Evolutionary conservation across 2,329 filamentous ascomycete genomes (phyloP).

Genomic region (Cryoendolithus antarcticus): DNA sequence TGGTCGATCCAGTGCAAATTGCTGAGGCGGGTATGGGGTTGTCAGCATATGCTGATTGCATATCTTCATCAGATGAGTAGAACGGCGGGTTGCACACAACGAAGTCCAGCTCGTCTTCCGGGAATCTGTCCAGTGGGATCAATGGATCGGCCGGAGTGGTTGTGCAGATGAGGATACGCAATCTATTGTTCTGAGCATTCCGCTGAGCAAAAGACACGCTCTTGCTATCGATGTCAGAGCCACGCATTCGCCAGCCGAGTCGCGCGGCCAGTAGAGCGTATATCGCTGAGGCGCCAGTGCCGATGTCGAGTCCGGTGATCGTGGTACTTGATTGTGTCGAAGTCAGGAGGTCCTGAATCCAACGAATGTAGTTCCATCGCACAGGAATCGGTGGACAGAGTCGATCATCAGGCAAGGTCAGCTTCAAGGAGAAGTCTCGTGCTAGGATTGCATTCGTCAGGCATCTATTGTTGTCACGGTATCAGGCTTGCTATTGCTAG

Average conservation of each 20-base stretch:
- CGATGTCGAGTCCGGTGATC: conserved; percentile 49
- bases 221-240: conserved; percentile 59
- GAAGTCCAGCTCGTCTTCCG: conserved; percentile 55
- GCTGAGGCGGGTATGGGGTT: conserved; percentile 51
- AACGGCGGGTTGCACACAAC: conserved; percentile 94
- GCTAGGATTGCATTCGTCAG: conserved; percentile 69
- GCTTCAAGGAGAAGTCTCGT: conserved; percentile 57
- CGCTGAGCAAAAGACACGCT: conserved; percentile 52
- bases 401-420: conserved; percentile 63
- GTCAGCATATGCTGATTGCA: conserved; percentile 47
- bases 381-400: conserved; percentile 68
- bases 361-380: conserved; percentile 74
- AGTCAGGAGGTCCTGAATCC: conserved; percentile 73
- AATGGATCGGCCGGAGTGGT: conserved; percentile 42
- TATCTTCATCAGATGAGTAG: conserved; percentile 62
- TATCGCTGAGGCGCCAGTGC: conserved; percentile 82
- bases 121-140: conserved; percentile 49
- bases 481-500: conserved; percentile 67
- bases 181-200: conserved; percentile 56
- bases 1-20: conserved; percentile 60
- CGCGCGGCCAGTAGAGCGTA: conserved; percentile 72
- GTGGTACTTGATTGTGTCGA: conserved; percentile 39
- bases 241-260: conserved; percentile 48
- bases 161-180: conserved; percentile 57
- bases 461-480: conserved; percentile 35